phyloP scores from a whole-genome alignment of 2,329 filamentous ascomycete genomes.

The Dothidotthia symphoricarpi region DNA sequence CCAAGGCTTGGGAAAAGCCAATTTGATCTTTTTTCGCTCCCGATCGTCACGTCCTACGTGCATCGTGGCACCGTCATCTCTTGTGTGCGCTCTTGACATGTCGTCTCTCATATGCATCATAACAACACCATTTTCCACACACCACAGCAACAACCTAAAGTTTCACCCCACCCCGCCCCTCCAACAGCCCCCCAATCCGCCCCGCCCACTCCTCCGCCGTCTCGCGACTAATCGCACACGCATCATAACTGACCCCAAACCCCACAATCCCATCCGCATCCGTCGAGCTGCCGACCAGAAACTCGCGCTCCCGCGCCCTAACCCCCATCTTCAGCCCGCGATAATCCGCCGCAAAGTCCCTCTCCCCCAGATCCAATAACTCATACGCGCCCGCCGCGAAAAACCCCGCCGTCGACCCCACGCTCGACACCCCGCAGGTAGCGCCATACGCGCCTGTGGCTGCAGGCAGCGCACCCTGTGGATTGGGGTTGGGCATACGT shows the following conservation, averaged over 20 bases:
- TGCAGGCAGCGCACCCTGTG: slow-evolving; percentile 42
- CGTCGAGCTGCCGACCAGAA: slow-evolving; percentile 46
- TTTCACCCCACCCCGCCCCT: slow-evolving; percentile 16
- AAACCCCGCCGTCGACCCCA: slow-evolving; percentile 40
- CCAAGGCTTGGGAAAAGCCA: slow-evolving; percentile 28
- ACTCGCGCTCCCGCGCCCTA: slow-evolving; percentile 48
- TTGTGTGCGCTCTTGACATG: no score
- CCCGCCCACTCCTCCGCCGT: slow-evolving; percentile 32
- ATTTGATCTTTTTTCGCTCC: slow-evolving; percentile 24
- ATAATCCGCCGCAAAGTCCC: slow-evolving; percentile 45
- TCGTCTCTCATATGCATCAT: no score
- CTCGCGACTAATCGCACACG: slow-evolving; percentile 36
- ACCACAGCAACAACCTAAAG: slow-evolving; percentile 7
- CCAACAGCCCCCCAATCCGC: slow-evolving; percentile 34
- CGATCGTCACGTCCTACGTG: no score
- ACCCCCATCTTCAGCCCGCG: slow-evolving; percentile 41
- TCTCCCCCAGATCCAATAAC: slow-evolving; percentile 21
- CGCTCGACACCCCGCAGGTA: slow-evolving; percentile 48
- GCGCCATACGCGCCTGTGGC: slow-evolving; percentile 34
- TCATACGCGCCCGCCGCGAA: slow-evolving; percentile 32
- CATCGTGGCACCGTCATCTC: no score
- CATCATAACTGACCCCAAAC: slow-evolving; percentile 46
- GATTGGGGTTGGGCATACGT: slow-evolving; percentile 20
- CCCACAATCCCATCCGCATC: slow-evolving; percentile 37
- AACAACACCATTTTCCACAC: neutral